phyloP scores from a whole-genome alignment of 345 rosid species.

The Crucihimalaya himalaica region DNA sequence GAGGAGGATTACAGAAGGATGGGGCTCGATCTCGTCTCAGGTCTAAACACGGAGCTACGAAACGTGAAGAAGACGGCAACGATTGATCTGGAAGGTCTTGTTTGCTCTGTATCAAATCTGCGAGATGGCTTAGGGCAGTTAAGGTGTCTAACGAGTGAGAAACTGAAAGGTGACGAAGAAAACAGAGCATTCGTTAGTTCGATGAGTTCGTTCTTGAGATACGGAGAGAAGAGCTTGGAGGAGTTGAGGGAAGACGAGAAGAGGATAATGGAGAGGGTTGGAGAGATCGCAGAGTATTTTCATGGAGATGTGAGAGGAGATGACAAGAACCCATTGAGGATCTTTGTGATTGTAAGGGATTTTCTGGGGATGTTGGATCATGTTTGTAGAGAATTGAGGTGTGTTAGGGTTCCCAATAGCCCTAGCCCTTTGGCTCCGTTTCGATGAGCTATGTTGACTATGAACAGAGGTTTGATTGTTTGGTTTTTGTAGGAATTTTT shows the following conservation, averaged over 20 bases:
- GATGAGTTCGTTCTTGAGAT: constrained; percentile 59
- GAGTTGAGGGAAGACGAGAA: constrained; percentile 73
- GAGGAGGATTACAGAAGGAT: constrained; percentile 89
- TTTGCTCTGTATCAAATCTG: constrained; percentile 74
- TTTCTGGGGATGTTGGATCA: constrained; percentile 93
- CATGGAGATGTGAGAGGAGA: constrained; percentile 90
- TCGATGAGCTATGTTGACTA: constrained; percentile 41
- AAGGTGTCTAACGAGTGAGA: constrained; percentile 49
- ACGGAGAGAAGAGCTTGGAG: constrained; percentile 64
- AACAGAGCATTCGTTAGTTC: constrained; percentile 53
- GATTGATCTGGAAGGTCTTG: constrained; percentile 82
- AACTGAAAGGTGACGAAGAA: constrained; percentile 49
- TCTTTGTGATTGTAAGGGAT: constrained; percentile 96
- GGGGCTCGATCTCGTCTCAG: constrained; percentile 92
- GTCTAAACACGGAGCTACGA: constrained; percentile 74
- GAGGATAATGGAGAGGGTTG: constrained; percentile 63
- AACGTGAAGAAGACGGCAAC: constrained; percentile 95
- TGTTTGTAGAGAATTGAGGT: constrained; percentile 87
- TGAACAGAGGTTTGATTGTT: constrained; percentile 17
- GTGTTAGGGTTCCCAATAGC: constrained; percentile 56
- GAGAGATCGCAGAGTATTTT: constrained; percentile 86
- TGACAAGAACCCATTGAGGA: constrained; percentile 81
- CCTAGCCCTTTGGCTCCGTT: constrained; percentile 86
- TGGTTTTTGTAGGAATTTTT: constrained; percentile 17
- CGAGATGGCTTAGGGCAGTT: constrained; percentile 63